These are phyloP conservation scores for Tricharina praecox DNA, from an alignment of 495 filamentous ascomycete genomes.

Conservation along the genomic window DNA sequence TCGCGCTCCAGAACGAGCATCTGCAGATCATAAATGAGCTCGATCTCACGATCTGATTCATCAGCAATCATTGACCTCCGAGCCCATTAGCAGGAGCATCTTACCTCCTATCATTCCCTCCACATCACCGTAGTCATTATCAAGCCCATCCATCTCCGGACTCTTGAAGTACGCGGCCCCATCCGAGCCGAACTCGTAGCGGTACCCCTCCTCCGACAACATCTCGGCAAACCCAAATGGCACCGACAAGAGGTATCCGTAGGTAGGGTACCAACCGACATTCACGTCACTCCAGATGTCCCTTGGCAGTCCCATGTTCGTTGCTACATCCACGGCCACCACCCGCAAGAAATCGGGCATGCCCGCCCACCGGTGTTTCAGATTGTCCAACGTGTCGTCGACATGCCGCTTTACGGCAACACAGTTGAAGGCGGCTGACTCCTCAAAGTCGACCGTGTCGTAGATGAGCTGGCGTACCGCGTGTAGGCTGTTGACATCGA, in stretches of 20 bases:
- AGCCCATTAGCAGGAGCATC: too few relatives aligned
- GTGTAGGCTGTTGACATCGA: constrained; percentile 33
- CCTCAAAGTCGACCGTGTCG: constrained; percentile 66
- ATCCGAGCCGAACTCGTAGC: too few relatives aligned
- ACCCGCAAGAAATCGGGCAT: constrained; percentile 53
- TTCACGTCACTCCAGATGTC: constrained; percentile 47
- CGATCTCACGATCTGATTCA: constrained; percentile 76
- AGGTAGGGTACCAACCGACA: too few relatives aligned
- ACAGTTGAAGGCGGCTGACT: constrained; percentile 53
- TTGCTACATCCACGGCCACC: constrained; percentile 44
- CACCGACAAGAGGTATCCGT: too few relatives aligned
- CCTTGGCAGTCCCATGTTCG: constrained; percentile 38
- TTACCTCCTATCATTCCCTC: constrained; percentile 67
- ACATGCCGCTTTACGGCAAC: constrained; percentile 58
- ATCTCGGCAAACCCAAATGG: too few relatives aligned
- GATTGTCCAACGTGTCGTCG: constrained; percentile 56
- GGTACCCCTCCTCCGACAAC: too few relatives aligned
- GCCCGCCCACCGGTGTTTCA: constrained; percentile 63
- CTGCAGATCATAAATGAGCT: constrained; percentile 66
- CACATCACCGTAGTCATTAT: constrained; percentile 67
- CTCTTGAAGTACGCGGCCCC: constrained; percentile 94
- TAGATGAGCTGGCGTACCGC: constrained; percentile 52
- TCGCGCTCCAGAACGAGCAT: constrained; percentile 56
- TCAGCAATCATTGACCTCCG: too few relatives aligned
- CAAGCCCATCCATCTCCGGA: constrained; percentile 64